Percentiles rank a stretch among this genome's conserved stretches.
Conservation (phyloP, 208 protist genomes). For the Crithidia thermophila region DNA sequence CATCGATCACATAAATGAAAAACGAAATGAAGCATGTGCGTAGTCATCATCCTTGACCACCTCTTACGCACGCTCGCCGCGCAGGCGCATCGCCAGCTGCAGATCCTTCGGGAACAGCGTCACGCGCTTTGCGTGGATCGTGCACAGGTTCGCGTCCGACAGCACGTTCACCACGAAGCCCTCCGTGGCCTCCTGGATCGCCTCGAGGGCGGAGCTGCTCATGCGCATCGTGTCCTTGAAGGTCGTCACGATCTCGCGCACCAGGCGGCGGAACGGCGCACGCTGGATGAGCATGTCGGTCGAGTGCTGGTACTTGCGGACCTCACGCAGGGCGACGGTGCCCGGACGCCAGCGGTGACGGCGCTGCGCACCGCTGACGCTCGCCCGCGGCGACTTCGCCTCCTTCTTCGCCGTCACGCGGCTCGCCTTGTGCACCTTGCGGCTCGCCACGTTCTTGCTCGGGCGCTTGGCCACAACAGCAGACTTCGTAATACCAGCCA, state of each 20-base stretch:
- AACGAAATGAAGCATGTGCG: too few species aligned
- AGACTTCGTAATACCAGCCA: slow-evolving; percentile 59
- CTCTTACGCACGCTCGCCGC: slow-evolving; percentile 91
- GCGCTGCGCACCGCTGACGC: slow-evolving; percentile 92
- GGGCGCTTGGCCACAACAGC: slow-evolving; percentile 64
- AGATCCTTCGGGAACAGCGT: slow-evolving; percentile 99
- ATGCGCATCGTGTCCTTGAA: slow-evolving; percentile 91
- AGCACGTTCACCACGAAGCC: slow-evolving; percentile 94
- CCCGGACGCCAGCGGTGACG: slow-evolving; percentile 98
- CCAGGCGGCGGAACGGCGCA: slow-evolving; percentile 99
- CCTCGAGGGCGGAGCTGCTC: slow-evolving; percentile 68
- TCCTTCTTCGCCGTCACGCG: slow-evolving; percentile 79
- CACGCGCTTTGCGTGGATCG: slow-evolving; percentile 98
- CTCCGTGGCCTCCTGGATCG: slow-evolving; percentile 98
- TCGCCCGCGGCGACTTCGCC: slow-evolving; percentile 8
- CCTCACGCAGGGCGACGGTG: slow-evolving; percentile 99
- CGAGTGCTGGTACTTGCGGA: slow-evolving; percentile 98
- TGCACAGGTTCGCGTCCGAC: slow-evolving; percentile 96
- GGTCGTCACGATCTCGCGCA: slow-evolving; percentile 98
- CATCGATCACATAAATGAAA: too few species aligned
- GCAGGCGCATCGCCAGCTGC: slow-evolving; percentile 97
- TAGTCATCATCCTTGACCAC: too few species aligned
- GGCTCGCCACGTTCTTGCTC: slow-evolving; percentile 76
- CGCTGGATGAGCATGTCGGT: slow-evolving; percentile 99
- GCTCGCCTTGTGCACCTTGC: slow-evolving; percentile 74